Evolutionary conservation across 1,284 basidiomycete genomes (phyloP), one percentile per base, ranked within the genome.

Genomic region (Anthracocystis setariae): DNA sequence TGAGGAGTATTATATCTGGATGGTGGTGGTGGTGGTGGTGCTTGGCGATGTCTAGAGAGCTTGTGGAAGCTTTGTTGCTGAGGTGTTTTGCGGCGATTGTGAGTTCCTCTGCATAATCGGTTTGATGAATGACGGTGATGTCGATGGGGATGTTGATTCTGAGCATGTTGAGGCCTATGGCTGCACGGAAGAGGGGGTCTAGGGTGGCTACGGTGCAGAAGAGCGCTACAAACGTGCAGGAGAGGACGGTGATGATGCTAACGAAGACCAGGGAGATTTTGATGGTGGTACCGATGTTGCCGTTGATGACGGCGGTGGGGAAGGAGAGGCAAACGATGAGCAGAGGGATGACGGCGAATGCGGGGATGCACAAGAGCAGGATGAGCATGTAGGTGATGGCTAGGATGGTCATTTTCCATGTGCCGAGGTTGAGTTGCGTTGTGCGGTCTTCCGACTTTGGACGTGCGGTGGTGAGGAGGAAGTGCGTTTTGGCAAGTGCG

Each of bases 131-230:
- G 13, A 65, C 56, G 2, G 46, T 24, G 12, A 65, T 45, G 23
- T 55, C 35, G 47, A 59, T 55, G 0, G 50, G 46, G 15, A 54
- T 35, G 5, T 58, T 46, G 1, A 13, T 49, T 5, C 56, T 20
- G 4, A 54, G 25, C 9, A 65, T 29, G 33, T 54, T 65, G 17
- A 69, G 45, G 0, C 66, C 66, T 9, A 69, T 55, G 3, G 46
- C 66, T 1, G 66, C 66, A 1, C 60, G 23, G 43, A 70, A 70
- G 12, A 70, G 23, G 0, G 67, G 67, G 18, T 70, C 67, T 12
- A 70, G 23, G 8, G 56, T 64, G 1, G 53, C 40, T 10, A 64
- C 46, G 1, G 56, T 54, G 23, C 60, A 64, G 13, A 59, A 70
- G 2, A 48, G 1, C 9, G 61, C 61, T 3, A 60, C 32, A 13